phyloP scores from a whole-genome alignment of 2,329 filamentous ascomycete genomes.

The Claviceps sp. region DNA sequence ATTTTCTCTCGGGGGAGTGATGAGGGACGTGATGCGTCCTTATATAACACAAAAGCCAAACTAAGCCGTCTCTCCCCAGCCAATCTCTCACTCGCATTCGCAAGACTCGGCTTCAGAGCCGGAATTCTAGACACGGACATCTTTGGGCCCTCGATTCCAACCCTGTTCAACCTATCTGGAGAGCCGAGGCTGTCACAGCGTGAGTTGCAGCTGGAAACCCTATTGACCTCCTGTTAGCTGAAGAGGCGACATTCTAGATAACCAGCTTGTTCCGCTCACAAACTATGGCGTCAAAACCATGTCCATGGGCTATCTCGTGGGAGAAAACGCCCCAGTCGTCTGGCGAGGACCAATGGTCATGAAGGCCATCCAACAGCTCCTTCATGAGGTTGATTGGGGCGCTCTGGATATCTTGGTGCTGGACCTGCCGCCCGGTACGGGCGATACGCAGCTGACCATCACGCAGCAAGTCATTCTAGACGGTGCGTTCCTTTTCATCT shows the following conservation, averaged over 20 bases:
- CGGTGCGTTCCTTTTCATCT: constrained; percentile 32
- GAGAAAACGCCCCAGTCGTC: constrained; percentile 68
- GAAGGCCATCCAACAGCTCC: constrained; percentile 88
- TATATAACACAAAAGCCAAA: not conserved
- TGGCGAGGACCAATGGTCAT: constrained; percentile 97
- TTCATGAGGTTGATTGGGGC: constrained; percentile 92
- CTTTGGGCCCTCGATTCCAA: constrained; percentile 90
- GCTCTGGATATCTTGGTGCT: constrained; percentile 78
- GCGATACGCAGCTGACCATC: constrained; percentile 93
- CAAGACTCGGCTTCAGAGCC: constrained; percentile 63
- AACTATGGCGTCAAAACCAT: constrained; percentile 97
- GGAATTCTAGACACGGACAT: constrained; percentile 94
- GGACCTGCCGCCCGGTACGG: constrained; percentile 86
- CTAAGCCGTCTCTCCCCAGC: constrained; percentile 22
- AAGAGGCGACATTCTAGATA: constrained; percentile 33
- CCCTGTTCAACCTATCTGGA: constrained; percentile 67
- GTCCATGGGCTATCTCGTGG: constrained; percentile 93
- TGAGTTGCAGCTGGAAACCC: constrained; percentile 25
- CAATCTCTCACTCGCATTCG: constrained; percentile 80
- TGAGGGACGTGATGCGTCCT: not conserved
- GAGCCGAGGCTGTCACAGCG: constrained; percentile 64
- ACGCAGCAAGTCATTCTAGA: constrained; percentile 87
- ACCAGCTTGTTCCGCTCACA: constrained; percentile 72
- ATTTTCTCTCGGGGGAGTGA: no score
- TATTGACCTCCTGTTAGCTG: not conserved